Conservation (phyloP, 148 eudicot species). For the Spergularia bocconei region DNA sequence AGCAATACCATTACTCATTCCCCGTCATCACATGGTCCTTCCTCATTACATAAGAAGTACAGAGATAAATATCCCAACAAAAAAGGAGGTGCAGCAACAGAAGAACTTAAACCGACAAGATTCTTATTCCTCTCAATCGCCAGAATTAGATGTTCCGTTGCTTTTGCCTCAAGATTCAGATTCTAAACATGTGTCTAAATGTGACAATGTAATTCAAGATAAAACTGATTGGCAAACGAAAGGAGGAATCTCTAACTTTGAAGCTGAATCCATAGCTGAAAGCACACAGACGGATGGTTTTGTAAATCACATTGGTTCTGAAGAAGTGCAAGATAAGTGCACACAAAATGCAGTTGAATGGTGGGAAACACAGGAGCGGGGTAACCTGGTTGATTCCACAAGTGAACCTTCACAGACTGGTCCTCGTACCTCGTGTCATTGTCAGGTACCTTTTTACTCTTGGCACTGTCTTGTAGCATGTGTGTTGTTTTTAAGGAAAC, state of each 20-base stretch:
- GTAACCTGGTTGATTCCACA: constrained; percentile 49
- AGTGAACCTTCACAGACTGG: constrained; percentile 82
- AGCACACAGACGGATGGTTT: constrained; percentile 44
- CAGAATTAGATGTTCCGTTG: constrained; percentile 75
- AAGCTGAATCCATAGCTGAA: constrained; percentile 48
- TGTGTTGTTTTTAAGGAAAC: background rate
- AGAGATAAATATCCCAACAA: constrained; percentile 39
- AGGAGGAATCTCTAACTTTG: constrained; percentile 36
- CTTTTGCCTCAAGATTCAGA: constrained; percentile 87
- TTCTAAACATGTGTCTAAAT: constrained; percentile 36
- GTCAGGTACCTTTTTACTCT: constrained; percentile 59
- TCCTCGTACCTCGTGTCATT: constrained; percentile 84
- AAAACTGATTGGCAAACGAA: constrained; percentile 37
- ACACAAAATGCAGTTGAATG: constrained; percentile 44
- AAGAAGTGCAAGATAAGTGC: constrained; percentile 26
- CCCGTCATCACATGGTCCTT: constrained; percentile 93
- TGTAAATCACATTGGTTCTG: constrained; percentile 42
- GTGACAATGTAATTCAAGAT: constrained; percentile 31
- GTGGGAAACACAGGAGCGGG: constrained; percentile 83
- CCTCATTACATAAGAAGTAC: constrained; percentile 69
- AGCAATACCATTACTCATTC: constrained; percentile 90
- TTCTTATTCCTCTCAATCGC: constrained; percentile 55
- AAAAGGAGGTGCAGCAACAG: constrained; percentile 22
- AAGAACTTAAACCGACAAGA: constrained; percentile 39
- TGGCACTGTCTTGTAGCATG: background rate